Evolutionary conservation across 306 rosid species (phyloP), one percentile per base, ranked within the genome.

Genomic region (Begonia loranthoides): DNA sequence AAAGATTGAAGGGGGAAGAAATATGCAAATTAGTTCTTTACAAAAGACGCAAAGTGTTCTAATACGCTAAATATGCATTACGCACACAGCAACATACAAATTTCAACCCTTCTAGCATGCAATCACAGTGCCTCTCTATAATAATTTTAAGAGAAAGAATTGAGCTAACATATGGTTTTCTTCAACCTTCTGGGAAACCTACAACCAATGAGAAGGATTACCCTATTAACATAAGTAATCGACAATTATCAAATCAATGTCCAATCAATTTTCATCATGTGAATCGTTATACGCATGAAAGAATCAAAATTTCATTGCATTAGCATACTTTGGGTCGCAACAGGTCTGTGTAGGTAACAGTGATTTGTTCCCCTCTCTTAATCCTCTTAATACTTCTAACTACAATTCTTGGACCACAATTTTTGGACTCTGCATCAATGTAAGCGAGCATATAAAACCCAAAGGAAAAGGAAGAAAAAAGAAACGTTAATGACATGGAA

Each of bases 311-410:
- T 3, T 11, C 48, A 44, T 44, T 12, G 15, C 9, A 1, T 9
- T 12, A 56, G 0, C 17, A 71, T 60, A 87, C 94, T 83, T 78
- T 83, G 45, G 94, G 71, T 65, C 76, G 94, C 74, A 83, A 64
- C 58, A 83, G 70, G 60, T 87, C 94, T 5, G 85, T 78, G 58
- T 87, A 83, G 16, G 94, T 65, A 13, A 87, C 70, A 54, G 94
- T 83, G 10, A 83, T 81, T 58, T 81, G 81, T 44, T 83, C 82
- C 41, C 82, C 87, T 58, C 66, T 70, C 66, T 17, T 70, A 13
- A 87, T 87, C 61, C 67, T 78, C 76, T 76, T 87, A 68, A 80
- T 78, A 70, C 94, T 87, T 70, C 94, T 77, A 36, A 83, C 71
- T 11, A 67, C 50, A 58, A 87, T 54, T 63, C 78, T 78, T 3